phyloP scores from a whole-genome alignment of 805 yeast genomes.

The Ogataea saltuana region DNA sequence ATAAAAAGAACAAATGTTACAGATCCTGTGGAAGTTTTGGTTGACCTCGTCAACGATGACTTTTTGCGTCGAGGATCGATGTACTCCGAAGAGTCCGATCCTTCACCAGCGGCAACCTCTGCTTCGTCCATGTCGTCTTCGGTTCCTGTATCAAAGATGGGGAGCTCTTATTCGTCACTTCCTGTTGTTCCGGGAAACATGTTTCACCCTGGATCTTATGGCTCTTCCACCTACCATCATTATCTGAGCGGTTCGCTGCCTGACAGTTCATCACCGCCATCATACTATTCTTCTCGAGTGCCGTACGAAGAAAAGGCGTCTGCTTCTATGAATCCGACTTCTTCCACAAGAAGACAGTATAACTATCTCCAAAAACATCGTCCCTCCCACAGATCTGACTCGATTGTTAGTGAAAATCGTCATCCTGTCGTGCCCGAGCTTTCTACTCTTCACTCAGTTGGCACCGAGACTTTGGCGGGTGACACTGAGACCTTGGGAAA shows the following conservation, averaged over 20 bases:
- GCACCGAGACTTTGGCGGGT: too few relatives aligned
- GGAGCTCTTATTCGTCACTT: conserved; percentile 22
- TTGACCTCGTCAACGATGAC: conserved; percentile 56
- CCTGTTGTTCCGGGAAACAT: conserved; percentile 14
- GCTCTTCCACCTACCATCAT: conserved; percentile 25
- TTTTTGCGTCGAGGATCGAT: conserved; percentile 32
- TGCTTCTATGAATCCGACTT: conserved; percentile 7
- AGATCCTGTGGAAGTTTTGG: conserved; percentile 53
- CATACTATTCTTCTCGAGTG: conserved; percentile 19
- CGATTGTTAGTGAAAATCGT: conserved; percentile 14
- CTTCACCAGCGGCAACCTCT: conserved; percentile 18
- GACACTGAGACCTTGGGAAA: neutral
- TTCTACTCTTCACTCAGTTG: neutral
- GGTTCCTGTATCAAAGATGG: conserved; percentile 24
- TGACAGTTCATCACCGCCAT: conserved; percentile 23
- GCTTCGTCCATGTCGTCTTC: conserved; percentile 24
- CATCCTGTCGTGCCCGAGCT: conserved; percentile 7
- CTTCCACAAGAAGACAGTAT: conserved; percentile 31
- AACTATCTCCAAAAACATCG: conserved; percentile 26
- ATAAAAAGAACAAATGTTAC: conserved; percentile 51
- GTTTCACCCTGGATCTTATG: conserved; percentile 20
- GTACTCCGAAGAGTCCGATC: conserved; percentile 25
- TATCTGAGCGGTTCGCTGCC: conserved; percentile 31
- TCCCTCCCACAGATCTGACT: conserved; percentile 17
- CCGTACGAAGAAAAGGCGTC: conserved; percentile 19